phyloP scores from a whole-genome alignment of 768 basidiomycete species.

The Clitopilus hobsonii region DNA sequence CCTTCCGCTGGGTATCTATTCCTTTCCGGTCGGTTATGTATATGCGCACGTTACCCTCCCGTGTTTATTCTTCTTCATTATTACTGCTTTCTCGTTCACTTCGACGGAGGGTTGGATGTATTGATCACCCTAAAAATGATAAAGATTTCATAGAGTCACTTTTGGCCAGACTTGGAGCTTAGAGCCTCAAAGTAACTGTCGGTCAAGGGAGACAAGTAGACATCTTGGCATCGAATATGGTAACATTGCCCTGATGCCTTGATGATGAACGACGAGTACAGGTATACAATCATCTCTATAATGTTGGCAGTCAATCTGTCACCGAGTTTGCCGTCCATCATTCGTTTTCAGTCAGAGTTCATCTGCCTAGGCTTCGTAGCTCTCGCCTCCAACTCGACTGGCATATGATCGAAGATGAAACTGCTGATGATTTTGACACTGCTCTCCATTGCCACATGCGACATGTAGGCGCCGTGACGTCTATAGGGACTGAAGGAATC shows the following conservation, averaged over 20 bases:
- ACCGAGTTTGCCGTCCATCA: neutral
- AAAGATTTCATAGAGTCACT: neutral
- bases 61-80: neutral
- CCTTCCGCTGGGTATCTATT: no score
- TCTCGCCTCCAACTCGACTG: neutral
- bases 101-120: neutral
- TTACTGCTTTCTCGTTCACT: neutral
- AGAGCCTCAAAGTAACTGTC: neutral
- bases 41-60: neutral
- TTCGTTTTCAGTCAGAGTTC: neutral
- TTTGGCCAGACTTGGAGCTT: neutral
- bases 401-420: neutral
- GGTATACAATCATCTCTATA: neutral
- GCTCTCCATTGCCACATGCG: no score
- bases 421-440: no score
- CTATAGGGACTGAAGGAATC: constrained; percentile 34
- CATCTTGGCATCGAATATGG: neutral
- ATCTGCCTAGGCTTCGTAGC: neutral
- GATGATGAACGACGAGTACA: neutral
- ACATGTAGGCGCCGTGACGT: neutral
- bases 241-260: no score
- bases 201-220: neutral
- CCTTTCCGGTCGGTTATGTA: neutral
- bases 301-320: neutral
- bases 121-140: neutral